phyloP scores from a whole-genome alignment of 305 asterid species.

The Fraxinus albicans region DNA sequence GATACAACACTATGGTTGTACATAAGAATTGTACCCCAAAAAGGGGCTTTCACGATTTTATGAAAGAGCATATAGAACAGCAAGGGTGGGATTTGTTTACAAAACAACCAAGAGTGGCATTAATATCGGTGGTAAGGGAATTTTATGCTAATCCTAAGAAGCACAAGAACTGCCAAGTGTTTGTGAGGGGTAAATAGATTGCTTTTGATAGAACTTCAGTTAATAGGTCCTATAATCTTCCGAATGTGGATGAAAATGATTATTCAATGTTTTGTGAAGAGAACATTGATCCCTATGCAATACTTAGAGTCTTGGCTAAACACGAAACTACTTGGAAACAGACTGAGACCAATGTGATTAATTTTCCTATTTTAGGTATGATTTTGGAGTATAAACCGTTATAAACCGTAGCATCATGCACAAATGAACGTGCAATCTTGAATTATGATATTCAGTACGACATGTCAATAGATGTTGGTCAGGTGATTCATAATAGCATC shows the following conservation, averaged over 20 bases:
- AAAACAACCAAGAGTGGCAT: neutral
- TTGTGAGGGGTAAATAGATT: neutral
- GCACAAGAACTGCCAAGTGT: neutral
- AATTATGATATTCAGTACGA: neutral
- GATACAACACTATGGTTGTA: too few species aligned
- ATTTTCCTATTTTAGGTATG: neutral
- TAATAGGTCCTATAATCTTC: neutral
- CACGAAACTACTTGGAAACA: neutral
- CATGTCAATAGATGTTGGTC: neutral
- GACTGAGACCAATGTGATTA: neutral
- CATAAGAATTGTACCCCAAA: neutral
- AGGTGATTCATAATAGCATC: too few species aligned
- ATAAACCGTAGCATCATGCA: neutral
- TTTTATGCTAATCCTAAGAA: neutral
- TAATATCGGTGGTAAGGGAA: neutral
- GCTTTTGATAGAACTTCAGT: neutral
- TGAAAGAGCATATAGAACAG: neutral
- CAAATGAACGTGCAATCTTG: neutral
- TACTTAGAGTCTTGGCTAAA: neutral
- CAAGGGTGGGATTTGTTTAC: too few species aligned
- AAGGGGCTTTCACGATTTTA: neutral
- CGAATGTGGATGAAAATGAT: neutral
- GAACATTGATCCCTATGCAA: neutral
- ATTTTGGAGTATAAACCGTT: too few species aligned
- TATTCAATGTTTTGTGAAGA: neutral